Base-by-base conservation (phyloP, 1,284 basidiomycete species). In the Naganishia sp. region DNA sequence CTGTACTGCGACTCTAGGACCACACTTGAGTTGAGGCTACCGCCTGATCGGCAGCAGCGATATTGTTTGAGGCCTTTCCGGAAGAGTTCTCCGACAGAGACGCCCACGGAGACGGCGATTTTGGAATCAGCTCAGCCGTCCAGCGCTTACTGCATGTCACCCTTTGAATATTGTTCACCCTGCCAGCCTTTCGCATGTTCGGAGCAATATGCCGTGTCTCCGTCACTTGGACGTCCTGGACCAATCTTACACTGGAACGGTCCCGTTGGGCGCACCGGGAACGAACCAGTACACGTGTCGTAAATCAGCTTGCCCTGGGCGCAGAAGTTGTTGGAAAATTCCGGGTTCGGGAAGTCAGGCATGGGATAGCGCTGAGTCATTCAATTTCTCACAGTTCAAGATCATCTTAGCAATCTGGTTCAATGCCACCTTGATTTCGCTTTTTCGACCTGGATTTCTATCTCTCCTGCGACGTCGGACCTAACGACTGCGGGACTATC, bases 1-100 rank as follows among this genome's bases (percentile, higher is more conserved):
- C 7, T 61, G 7, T 61, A 61, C 42, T 61, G 59, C 49, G 52
- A 61, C 42, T 42, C 48, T n/a, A 36, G 59, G 6, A 61, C 59
- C 4, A 61, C 15, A 11, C 28, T 61, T 7, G 59, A 15, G 23
- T 52, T 6, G 52, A 48, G 59, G 48, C 59, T 23, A 52, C 59
- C 13, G 48, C 21, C 21, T 61, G n/a, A n/a, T 39, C 28, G 4
- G 59, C 59, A 43, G 21, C 23, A 5, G 23, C 36, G 15, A 42
- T 42, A 4, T 11, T 52, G 1, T 15, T 52, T 23, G 48, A 52
- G 36, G 50, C 13, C 28, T n/a, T 61, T 39, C 50, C 36, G 10
- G n/a, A 48, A 3, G 10, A 39, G 21, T 1, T 52, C 5, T 52
- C 42, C 15, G 48, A 50, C 48, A 25, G 43, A 18, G 36, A 42